These are phyloP conservation scores for Aspergillus tubingensis DNA, from an alignment of 2,329 filamentous ascomycete species.

Conservation along the genomic window DNA sequence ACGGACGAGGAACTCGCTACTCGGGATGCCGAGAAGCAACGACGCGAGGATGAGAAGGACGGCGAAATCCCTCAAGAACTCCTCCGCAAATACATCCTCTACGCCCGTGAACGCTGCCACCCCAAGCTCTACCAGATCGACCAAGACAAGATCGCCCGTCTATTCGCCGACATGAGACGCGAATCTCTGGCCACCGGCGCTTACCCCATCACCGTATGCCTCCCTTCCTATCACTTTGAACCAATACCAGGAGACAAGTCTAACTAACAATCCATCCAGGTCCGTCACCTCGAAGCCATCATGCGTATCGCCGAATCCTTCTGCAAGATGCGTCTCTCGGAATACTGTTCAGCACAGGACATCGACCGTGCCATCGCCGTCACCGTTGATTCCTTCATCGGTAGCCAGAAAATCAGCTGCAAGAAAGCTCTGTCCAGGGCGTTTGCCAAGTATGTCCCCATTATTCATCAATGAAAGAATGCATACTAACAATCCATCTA, in stretches of 20 bases:
- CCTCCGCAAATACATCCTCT: constrained; percentile 93
- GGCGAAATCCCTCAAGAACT: constrained; percentile 88
- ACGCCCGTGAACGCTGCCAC: constrained; percentile 82
- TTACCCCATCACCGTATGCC: constrained; percentile 92
- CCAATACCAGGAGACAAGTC: not conserved
- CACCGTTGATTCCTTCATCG: constrained; percentile 93
- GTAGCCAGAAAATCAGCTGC: constrained; percentile 93
- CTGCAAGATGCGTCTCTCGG: constrained; percentile 96
- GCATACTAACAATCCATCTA: constrained; percentile 3
- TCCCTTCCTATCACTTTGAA: not conserved
- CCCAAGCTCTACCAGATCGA: constrained; percentile 98
- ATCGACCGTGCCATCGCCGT: constrained; percentile 97
- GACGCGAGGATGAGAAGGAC: constrained; percentile 54
- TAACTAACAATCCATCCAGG: constrained; percentile 52
- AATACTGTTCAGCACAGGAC: constrained; percentile 86
- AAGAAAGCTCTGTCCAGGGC: constrained; percentile 93
- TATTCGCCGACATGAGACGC: constrained; percentile 94
- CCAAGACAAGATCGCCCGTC: constrained; percentile 89
- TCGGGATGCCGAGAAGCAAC: constrained; percentile 42
- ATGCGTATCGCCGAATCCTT: constrained; percentile 94
- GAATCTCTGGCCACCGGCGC: constrained; percentile 92
- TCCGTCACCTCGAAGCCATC: constrained; percentile 95
- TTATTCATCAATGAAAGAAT: constrained; percentile 15
- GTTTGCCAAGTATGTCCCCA: constrained; percentile 87
- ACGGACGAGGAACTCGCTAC: constrained; percentile 50